Percentiles rank a stretch among this genome's conserved stretches.
Conservation (phyloP, 2,329 filamentous ascomycete genomes). For the Elsinoe arachidis region DNA sequence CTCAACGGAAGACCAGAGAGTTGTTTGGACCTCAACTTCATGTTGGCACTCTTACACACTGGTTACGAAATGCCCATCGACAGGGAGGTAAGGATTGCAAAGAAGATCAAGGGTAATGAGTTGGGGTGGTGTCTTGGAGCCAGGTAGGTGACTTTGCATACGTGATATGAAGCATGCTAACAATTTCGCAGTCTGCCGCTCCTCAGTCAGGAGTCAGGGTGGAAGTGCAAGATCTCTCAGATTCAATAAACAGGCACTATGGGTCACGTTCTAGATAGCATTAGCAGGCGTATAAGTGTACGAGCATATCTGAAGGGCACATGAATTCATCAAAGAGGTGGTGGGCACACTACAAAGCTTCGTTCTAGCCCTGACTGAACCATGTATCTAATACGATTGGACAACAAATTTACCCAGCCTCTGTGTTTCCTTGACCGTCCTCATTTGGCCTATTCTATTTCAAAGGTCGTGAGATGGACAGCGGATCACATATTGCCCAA, state of each 20-base stretch:
- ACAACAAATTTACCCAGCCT: background rate
- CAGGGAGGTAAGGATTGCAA: slow-evolving; percentile 92
- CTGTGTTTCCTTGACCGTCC: background rate
- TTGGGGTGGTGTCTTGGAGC: slow-evolving; percentile 96
- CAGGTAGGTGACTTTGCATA: slow-evolving; percentile 52
- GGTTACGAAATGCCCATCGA: slow-evolving; percentile 98
- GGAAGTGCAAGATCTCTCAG: slow-evolving; percentile 79
- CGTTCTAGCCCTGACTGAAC: background rate
- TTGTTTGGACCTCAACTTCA: slow-evolving; percentile 94
- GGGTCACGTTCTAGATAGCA: background rate
- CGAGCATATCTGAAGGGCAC: background rate
- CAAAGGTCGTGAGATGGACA: no score
- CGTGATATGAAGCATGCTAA: slow-evolving; percentile 30
- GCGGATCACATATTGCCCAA: background rate
- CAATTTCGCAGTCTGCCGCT: slow-evolving; percentile 61
- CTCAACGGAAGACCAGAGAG: slow-evolving; percentile 75
- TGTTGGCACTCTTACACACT: slow-evolving; percentile 84
- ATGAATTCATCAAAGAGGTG: background rate
- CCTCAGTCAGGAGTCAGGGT: slow-evolving; percentile 71
- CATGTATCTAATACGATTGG: slow-evolving; percentile 5
- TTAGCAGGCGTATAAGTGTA: background rate
- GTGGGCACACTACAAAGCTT: background rate
- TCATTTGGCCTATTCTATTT: no score
- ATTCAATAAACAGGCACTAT: slow-evolving; percentile 31
- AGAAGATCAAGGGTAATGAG: slow-evolving; percentile 97